phyloP scores from a whole-genome alignment of 2,329 filamentous ascomycete genomes.

The Paecilomyces sp. region DNA sequence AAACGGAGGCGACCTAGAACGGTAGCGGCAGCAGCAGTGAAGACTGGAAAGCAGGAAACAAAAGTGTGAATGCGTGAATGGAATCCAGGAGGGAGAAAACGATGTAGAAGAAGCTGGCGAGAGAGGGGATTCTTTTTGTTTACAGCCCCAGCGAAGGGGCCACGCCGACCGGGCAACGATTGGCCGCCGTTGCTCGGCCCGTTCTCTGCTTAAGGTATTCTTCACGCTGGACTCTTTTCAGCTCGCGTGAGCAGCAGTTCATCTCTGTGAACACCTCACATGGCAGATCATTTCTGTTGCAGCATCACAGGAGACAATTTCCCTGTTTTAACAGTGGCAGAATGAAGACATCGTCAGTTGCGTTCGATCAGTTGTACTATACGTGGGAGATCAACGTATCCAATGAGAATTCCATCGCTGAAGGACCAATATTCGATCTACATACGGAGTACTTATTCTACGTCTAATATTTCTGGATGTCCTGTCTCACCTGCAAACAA shows the following conservation, averaged over 20 bases:
- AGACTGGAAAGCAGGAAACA: background rate
- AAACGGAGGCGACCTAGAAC: background rate
- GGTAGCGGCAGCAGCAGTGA: background rate
- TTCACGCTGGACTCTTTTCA: too few relatives aligned
- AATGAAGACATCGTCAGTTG: too few relatives aligned
- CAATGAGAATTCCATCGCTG: too few relatives aligned
- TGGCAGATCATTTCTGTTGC: too few relatives aligned
- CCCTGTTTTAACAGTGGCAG: too few relatives aligned
- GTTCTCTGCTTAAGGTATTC: too few relatives aligned
- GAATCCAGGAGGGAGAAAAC: background rate
- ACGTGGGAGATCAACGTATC: too few relatives aligned
- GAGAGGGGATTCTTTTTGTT: constrained; percentile 5
- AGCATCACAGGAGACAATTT: too few relatives aligned
- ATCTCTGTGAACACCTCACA: too few relatives aligned
- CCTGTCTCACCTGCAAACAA: background rate
- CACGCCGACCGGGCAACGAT: constrained; percentile 11
- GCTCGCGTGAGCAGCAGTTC: too few relatives aligned
- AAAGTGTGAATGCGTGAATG: background rate
- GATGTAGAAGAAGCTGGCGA: background rate
- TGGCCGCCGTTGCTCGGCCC: background rate
- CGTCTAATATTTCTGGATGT: too few relatives aligned
- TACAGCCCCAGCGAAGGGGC: constrained; percentile 5
- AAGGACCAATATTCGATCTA: background rate
- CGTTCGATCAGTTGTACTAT: background rate
- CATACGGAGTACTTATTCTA: too few relatives aligned